A percentile compares a stretch with the other conserved stretches of the same genome.
Evolutionary conservation across 2,329 filamentous ascomycete species (phyloP).

Genomic region (Nectriaceae sp.): DNA sequence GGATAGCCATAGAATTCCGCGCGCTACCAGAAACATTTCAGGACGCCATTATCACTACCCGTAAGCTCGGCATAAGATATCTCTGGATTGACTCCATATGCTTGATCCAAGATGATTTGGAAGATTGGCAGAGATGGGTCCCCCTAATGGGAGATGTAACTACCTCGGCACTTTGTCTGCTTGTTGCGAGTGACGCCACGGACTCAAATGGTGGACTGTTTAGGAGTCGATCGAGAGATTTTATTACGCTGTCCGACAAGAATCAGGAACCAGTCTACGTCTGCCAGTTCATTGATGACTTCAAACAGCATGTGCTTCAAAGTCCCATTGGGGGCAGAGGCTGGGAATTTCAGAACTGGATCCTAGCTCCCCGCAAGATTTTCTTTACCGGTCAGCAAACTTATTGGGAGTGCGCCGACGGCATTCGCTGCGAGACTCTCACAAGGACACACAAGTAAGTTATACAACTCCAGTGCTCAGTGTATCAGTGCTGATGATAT

Average conservation of each 20-base stretch:
- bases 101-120: conserved; percentile 10
- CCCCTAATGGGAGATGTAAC: conserved; percentile 2
- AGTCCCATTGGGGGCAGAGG: conserved; percentile 6
- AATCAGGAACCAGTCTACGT: conserved; percentile 2
- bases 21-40: conserved; percentile 8
- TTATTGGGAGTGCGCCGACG: conserved; percentile 21
- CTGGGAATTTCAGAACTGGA: conserved; percentile 13
- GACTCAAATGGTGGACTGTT: background rate
- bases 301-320: conserved; percentile 12
- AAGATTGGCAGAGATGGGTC: conserved; percentile 9
- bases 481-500: background rate
- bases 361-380: conserved; percentile 17
- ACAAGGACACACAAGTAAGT: conserved; percentile 17
- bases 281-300: conserved; percentile 17
- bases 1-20: background rate
- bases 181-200: background rate
- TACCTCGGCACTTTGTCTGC: conserved; percentile 20
- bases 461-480: conserved; percentile 1
- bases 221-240: conserved; percentile 2
- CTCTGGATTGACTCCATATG: conserved; percentile 18
- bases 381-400: conserved; percentile 20
- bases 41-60: conserved; percentile 8
- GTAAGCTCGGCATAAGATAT: conserved; percentile 9
- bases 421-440: conserved; percentile 16
- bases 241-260: background rate